A percentile compares a stretch with the other conserved stretches of the same genome.
Evolutionary conservation across 2,329 filamentous ascomycete genomes (phyloP).

Genomic region (Pestalotiopsis sp.): DNA sequence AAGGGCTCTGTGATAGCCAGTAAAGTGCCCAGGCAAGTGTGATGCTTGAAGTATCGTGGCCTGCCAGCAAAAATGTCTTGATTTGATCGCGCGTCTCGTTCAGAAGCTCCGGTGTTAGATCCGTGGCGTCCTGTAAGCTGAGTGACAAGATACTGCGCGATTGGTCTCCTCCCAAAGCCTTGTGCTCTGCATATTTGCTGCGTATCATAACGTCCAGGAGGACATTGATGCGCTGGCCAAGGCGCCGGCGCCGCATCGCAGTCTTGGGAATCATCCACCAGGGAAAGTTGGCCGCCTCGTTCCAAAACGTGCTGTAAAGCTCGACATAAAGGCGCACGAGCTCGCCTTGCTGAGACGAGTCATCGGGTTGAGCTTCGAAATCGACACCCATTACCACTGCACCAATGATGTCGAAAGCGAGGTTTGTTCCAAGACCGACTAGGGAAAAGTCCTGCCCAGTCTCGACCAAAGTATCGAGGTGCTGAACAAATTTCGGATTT

Average conservation of each 20-base stretch:
- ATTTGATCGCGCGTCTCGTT: not conserved
- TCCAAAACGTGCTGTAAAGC: constrained; percentile 27
- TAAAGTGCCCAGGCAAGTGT: not conserved
- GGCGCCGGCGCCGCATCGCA: constrained; percentile 13
- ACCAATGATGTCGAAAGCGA: constrained; percentile 45
- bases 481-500: not conserved
- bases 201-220: not conserved
- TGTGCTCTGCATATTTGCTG: not conserved
- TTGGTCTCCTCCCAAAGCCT: not conserved
- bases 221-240: constrained; percentile 24
- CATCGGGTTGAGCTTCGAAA: constrained; percentile 34
- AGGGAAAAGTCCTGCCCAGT: constrained; percentile 31
- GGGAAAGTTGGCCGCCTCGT: constrained; percentile 22
- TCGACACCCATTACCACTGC: constrained; percentile 35
- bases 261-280: constrained; percentile 23
- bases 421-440: constrained; percentile 27
- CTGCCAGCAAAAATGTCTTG: not conserved
- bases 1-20: not conserved
- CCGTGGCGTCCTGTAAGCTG: not conserved
- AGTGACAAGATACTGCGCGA: not conserved
- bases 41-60: not conserved
- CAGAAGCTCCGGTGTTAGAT: not conserved
- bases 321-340: constrained; percentile 34
- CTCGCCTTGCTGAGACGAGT: constrained; percentile 27
- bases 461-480: constrained; percentile 31